phyloP scores from a whole-genome alignment of 768 basidiomycete species.

The Pilatotrama ljubarskyi region DNA sequence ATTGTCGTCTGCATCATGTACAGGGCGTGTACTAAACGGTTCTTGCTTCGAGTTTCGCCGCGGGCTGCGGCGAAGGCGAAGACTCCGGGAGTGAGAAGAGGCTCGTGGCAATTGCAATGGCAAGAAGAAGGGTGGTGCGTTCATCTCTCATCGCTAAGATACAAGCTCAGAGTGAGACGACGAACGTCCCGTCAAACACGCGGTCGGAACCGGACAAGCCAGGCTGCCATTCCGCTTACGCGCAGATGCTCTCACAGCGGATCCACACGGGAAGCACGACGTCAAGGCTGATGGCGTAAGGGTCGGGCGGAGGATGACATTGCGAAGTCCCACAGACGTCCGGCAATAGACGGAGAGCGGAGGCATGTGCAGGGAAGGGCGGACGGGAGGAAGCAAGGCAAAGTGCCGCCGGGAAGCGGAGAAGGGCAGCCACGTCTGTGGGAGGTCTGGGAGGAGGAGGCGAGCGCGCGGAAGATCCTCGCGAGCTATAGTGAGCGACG shows the following conservation, averaged over 20 bases:
- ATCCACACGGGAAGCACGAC: constrained; percentile 20
- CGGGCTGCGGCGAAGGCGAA: neutral
- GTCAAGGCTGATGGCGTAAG: constrained; percentile 12
- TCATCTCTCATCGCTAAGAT: neutral
- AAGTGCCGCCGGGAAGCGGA: constrained; percentile 9
- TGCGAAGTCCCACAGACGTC: constrained; percentile 7
- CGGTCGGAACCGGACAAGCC: neutral
- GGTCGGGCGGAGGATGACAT: constrained; percentile 12
- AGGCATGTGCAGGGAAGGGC: neutral
- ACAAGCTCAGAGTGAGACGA: neutral
- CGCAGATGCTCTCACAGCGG: constrained; percentile 10
- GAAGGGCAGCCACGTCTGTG: constrained; percentile 8
- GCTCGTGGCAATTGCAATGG: neutral
- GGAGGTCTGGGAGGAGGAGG: neutral
- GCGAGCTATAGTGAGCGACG: neutral
- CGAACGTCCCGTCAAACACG: neutral
- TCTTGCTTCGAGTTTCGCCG: constrained; percentile 7
- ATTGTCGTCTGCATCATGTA: neutral
- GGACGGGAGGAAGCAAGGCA: constrained; percentile 3
- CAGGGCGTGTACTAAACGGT: neutral
- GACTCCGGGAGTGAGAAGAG: neutral
- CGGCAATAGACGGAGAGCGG: constrained; percentile 11
- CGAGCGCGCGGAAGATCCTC: constrained; percentile 15
- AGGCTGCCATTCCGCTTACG: neutral
- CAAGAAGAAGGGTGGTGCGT: neutral